Evolutionary conservation across 2,329 filamentous ascomycete species (phyloP).

Genomic region (Fusarium denticulatum): DNA sequence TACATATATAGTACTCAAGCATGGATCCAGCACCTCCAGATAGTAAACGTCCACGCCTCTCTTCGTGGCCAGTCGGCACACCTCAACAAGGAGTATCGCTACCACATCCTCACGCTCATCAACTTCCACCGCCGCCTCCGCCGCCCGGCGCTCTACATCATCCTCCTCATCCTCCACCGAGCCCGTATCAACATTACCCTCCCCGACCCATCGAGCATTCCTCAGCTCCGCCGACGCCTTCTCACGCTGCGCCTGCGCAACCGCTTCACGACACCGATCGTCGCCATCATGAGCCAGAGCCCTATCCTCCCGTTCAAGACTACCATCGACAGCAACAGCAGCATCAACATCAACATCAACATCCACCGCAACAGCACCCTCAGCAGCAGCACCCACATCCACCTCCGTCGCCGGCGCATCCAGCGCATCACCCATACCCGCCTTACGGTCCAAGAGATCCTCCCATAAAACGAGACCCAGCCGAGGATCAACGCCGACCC

Average conservation of each 20-base stretch:
- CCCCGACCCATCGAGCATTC: conserved; percentile 48
- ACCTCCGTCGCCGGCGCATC: conserved; percentile 54
- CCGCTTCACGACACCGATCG: conserved; percentile 59
- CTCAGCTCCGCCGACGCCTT: conserved; percentile 45
- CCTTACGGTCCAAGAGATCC: conserved; percentile 61
- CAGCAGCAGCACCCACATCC: conserved; percentile 34
- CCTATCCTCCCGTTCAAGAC: conserved; percentile 65
- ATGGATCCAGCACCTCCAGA: conserved; percentile 70
- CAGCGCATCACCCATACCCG: conserved; percentile 54
- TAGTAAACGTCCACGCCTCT: conserved; percentile 67
- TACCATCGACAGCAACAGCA: conserved; percentile 52
- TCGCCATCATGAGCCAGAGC: conserved; percentile 66
- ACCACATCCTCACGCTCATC: conserved; percentile 49
- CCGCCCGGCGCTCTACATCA: conserved; percentile 44
- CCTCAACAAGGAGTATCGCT: conserved; percentile 60
- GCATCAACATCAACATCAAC: conserved; percentile 9
- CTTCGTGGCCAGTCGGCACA: conserved; percentile 60
- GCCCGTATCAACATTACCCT: conserved; percentile 54
- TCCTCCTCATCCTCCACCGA: conserved; percentile 45
- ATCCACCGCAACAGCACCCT: conserved; percentile 19
- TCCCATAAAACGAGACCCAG: conserved; percentile 66
- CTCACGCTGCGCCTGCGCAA: conserved; percentile 44
- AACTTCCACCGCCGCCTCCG: conserved; percentile 45
- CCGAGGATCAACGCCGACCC: conserved; percentile 62
- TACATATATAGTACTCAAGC: conserved; percentile 56